Percentiles rank a stretch among this genome's conserved stretches.
phyloP scores from a whole-genome alignment of 371 early-diverging fungal species.

The Thermomucor indicae-seudaticae region DNA sequence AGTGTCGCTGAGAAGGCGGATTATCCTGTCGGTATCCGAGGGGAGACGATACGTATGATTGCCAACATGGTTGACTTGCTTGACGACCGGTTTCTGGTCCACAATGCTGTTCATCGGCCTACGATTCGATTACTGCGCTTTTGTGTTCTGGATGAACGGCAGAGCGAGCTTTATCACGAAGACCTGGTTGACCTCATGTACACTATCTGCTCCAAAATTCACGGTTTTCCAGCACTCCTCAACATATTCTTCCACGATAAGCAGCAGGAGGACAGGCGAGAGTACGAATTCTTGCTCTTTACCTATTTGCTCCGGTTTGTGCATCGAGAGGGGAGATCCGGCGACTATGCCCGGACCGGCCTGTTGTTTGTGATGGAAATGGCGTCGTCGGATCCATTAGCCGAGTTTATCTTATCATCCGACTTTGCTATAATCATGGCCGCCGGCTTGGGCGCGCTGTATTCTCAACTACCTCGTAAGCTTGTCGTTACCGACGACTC shows the following conservation, averaged over 20 bases:
- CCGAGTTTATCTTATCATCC: conserved; percentile 69
- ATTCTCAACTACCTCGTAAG: conserved; percentile 81
- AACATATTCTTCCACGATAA: conserved; percentile 82
- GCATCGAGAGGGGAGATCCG: conserved; percentile 74
- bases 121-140: conserved; percentile 64
- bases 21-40: conserved; percentile 75
- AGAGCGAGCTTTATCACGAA: conserved; percentile 60
- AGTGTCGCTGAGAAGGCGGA: conserved; percentile 66
- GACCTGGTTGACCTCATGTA: conserved; percentile 81
- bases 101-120: conserved; percentile 80
- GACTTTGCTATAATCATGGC: conserved; percentile 73
- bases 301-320: conserved; percentile 76
- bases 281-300: conserved; percentile 69
- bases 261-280: conserved; percentile 26
- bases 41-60: conserved; percentile 71
- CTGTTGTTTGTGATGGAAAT: conserved; percentile 77
- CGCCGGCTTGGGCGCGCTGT: conserved; percentile 81
- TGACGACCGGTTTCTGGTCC: conserved; percentile 80
- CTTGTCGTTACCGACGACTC: conserved; percentile 44
- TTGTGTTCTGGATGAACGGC: conserved; percentile 50
- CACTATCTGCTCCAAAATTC: conserved; percentile 80
- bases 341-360: conserved; percentile 85
- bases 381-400: conserved; percentile 55
- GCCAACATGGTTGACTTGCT: conserved; percentile 73
- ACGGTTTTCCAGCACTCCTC: conserved; percentile 75